Evolutionary conservation across 2,329 filamentous ascomycete genomes (phyloP).

Genomic region (Penicillium sp.): DNA sequence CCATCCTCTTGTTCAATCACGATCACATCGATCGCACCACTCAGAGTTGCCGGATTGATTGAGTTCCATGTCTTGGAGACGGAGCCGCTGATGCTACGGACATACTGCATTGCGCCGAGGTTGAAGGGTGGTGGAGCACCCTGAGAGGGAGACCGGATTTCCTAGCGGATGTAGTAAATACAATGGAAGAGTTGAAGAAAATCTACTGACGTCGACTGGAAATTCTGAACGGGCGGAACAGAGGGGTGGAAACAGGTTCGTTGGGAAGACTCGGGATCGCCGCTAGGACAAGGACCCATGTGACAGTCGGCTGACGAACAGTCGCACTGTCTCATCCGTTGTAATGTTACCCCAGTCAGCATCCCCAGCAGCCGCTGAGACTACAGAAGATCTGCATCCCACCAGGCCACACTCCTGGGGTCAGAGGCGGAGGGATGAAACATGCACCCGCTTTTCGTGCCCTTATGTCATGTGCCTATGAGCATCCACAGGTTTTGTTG

Average conservation of each 20-base stretch:
- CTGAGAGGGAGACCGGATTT: constrained; percentile 6
- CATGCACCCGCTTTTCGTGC: too few species aligned
- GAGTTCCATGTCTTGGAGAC: constrained; percentile 99
- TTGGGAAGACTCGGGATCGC: constrained; percentile 23
- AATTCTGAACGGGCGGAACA: constrained; percentile 11
- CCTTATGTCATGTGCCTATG: too few species aligned
- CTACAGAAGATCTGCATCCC: neutral
- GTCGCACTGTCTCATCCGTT: constrained; percentile 3
- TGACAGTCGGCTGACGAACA: constrained; percentile 25
- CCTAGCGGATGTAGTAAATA: neutral
- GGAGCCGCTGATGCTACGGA: constrained; percentile 86
- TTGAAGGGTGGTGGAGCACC: constrained; percentile 10
- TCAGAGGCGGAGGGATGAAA: neutral
- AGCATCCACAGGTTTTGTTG: too few species aligned
- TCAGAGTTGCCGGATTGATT: constrained; percentile 94
- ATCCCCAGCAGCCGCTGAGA: neutral
- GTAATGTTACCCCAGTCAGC: neutral
- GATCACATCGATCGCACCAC: constrained; percentile 97
- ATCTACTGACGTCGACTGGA: constrained; percentile 8
- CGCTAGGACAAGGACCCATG: constrained; percentile 32
- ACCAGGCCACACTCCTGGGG: neutral
- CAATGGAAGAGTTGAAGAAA: constrained; percentile 1
- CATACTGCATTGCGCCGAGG: constrained; percentile 77
- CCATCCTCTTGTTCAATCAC: constrained; percentile 96
- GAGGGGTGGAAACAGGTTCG: constrained; percentile 11